These are phyloP conservation scores for Vaccinium corymbosum DNA, from an alignment of 148 eudicot genomes.

Conservation along the genomic window DNA sequence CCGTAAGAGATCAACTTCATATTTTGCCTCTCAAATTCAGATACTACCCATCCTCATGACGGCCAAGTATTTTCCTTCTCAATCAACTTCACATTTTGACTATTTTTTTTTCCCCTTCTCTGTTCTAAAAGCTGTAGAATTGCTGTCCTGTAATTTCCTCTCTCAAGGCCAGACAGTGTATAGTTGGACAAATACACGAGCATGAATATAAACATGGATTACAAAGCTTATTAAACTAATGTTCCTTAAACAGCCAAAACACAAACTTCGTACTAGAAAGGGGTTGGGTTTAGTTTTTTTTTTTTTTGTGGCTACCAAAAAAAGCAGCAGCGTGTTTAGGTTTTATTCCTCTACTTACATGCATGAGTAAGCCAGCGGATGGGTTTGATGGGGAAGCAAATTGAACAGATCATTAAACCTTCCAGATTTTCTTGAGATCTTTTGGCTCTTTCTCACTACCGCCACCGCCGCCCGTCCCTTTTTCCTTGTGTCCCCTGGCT, in stretches of 20 bases:
- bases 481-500: slow-evolving; percentile 7
- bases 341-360: slow-evolving; percentile 10
- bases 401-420: slow-evolving; percentile 7
- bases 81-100: neutral
- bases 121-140: neutral
- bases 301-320: neutral
- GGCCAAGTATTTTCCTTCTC: neutral
- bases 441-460: neutral
- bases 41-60: too few species aligned
- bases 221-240: neutral
- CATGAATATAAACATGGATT: neutral
- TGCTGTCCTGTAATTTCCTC: neutral
- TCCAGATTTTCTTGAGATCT: slow-evolving; percentile 9
- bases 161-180: neutral
- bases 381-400: neutral
- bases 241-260: neutral
- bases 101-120: neutral
- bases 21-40: too few species aligned
- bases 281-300: neutral
- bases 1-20: too few species aligned
- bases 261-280: neutral
- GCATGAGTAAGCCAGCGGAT: neutral
- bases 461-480: slow-evolving; percentile 18
- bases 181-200: neutral
- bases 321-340: too few species aligned